Conservation (phyloP, 192 early-diverging fungal species). For the Coemansia sp. region DNA sequence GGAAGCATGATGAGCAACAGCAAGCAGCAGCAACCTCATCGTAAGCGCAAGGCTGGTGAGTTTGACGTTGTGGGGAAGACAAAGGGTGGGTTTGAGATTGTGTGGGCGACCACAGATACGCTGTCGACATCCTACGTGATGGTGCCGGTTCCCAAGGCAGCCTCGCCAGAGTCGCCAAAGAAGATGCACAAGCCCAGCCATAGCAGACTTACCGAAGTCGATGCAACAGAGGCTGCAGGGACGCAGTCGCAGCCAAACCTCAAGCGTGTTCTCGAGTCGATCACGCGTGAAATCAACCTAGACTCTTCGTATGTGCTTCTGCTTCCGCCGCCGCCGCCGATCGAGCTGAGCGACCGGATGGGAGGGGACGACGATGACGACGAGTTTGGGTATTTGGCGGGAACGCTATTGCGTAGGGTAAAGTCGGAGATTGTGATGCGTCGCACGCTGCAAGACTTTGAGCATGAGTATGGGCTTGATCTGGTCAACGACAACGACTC, state of each 20-base stretch:
- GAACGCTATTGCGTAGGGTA: slow-evolving; percentile 36
- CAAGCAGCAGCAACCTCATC: too few relatives aligned
- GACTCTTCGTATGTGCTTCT: slow-evolving; percentile 54
- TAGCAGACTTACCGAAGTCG: slow-evolving; percentile 18
- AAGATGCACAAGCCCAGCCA: slow-evolving; percentile 51
- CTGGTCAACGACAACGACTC: slow-evolving; percentile 30
- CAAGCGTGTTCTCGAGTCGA: slow-evolving; percentile 52
- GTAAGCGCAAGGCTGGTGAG: slow-evolving; percentile 54
- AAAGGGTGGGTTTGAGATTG: slow-evolving; percentile 54
- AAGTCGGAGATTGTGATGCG: slow-evolving; percentile 50
- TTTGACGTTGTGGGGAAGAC: slow-evolving; percentile 51
- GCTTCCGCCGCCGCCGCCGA: slow-evolving; percentile 50
- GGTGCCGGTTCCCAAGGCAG: slow-evolving; percentile 48
- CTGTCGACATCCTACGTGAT: slow-evolving; percentile 54
- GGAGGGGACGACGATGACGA: slow-evolving; percentile 31
- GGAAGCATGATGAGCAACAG: background rate
- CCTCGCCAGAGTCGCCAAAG: slow-evolving; percentile 45
- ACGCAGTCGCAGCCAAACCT: slow-evolving; percentile 56
- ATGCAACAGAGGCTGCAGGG: slow-evolving; percentile 35
- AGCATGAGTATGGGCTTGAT: slow-evolving; percentile 49
- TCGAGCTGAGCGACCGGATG: slow-evolving; percentile 30
- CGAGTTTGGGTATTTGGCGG: slow-evolving; percentile 50
- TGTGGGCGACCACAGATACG: slow-evolving; percentile 45
- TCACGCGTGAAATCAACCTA: slow-evolving; percentile 54
- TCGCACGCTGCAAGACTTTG: slow-evolving; percentile 53